Evolutionary conservation across 352 stramenopile genomes (phyloP).

Genomic region (Globisporangium polare): DNA sequence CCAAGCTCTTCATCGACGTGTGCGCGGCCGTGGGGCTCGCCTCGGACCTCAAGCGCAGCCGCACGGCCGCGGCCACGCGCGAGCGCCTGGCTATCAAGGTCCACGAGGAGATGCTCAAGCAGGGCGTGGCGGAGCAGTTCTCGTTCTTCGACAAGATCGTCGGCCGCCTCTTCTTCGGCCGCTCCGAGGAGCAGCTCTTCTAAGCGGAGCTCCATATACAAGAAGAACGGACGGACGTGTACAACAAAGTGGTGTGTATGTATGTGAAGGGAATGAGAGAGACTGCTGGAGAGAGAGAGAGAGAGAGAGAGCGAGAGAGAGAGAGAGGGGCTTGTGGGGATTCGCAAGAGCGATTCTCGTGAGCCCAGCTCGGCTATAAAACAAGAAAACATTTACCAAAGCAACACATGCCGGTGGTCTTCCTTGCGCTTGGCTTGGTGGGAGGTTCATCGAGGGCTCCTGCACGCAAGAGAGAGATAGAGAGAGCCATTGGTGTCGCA

Average conservation of each 20-base stretch:
- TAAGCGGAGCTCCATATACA: slow-evolving; percentile 19
- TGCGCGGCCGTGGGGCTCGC: slow-evolving; percentile 92
- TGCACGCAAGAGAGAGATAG: too few species aligned
- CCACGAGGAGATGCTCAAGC: slow-evolving; percentile 53
- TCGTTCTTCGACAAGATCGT: slow-evolving; percentile 57
- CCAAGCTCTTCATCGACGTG: slow-evolving; percentile 97
- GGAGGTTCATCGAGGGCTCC: too few species aligned
- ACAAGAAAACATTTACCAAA: too few species aligned
- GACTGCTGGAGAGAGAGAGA: not conserved
- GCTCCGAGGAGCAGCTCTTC: slow-evolving; percentile 76
- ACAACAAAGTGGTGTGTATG: not conserved
- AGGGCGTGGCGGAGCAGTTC: slow-evolving; percentile 37
- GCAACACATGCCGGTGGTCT: too few species aligned
- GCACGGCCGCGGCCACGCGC: slow-evolving; percentile 64
- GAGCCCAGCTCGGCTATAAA: not conserved
- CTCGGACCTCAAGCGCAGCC: slow-evolving; percentile 94
- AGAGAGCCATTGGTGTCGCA: too few species aligned
- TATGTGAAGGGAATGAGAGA: not conserved
- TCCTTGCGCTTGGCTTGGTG: too few species aligned
- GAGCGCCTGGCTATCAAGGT: slow-evolving; percentile 67
- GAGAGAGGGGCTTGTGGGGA: not conserved
- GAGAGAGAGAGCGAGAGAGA: not conserved
- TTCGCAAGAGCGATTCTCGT: not conserved
- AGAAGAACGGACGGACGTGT: not conserved
- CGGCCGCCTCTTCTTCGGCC: slow-evolving; percentile 74